Percentiles rank a stretch among this genome's conserved stretches.
These are phyloP conservation scores for Erigeron canadensis DNA, from an alignment of 129 eudicot species.

Conservation along the genomic window DNA sequence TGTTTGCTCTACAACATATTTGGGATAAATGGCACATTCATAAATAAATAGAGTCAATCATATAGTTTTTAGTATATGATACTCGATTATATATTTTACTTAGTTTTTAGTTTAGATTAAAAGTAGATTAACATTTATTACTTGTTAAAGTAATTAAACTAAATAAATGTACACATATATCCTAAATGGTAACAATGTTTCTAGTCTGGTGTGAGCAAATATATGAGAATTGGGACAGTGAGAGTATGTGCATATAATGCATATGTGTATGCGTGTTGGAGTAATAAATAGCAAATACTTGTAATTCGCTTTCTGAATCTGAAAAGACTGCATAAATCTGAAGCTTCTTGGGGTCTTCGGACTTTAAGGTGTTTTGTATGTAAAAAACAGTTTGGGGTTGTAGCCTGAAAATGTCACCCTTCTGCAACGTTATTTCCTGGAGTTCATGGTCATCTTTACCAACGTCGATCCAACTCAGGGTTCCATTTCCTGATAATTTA, in stretches of 20 bases:
- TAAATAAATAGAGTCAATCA: too few relatives aligned
- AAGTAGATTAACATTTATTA: too few relatives aligned
- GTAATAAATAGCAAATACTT: too few relatives aligned
- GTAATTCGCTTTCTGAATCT: slow-evolving; percentile 33
- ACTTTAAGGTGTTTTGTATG: slow-evolving; percentile 48
- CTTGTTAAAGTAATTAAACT: too few relatives aligned
- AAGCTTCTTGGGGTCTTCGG: slow-evolving; percentile 39
- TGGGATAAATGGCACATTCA: not conserved
- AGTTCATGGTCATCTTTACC: slow-evolving; percentile 29
- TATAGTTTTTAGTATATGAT: too few relatives aligned
- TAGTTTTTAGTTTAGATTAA: too few relatives aligned
- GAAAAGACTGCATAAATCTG: slow-evolving; percentile 58
- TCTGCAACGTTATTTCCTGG: slow-evolving; percentile 16
- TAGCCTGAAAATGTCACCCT: slow-evolving; percentile 61
- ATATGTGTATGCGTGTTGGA: too few relatives aligned
- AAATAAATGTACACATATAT: too few relatives aligned
- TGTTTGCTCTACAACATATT: slow-evolving; percentile 43
- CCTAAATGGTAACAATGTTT: too few relatives aligned
- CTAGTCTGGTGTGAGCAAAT: too few relatives aligned
- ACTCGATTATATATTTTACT: not conserved
- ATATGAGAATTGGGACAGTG: too few relatives aligned
- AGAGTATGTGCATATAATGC: too few relatives aligned
- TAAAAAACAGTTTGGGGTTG: slow-evolving; percentile 48
- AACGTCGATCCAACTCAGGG: slow-evolving; percentile 36
- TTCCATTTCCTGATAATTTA: slow-evolving; percentile 54